Conservation (phyloP, 164 flowering plant genomes). For the Macadamia tetraphylla region DNA sequence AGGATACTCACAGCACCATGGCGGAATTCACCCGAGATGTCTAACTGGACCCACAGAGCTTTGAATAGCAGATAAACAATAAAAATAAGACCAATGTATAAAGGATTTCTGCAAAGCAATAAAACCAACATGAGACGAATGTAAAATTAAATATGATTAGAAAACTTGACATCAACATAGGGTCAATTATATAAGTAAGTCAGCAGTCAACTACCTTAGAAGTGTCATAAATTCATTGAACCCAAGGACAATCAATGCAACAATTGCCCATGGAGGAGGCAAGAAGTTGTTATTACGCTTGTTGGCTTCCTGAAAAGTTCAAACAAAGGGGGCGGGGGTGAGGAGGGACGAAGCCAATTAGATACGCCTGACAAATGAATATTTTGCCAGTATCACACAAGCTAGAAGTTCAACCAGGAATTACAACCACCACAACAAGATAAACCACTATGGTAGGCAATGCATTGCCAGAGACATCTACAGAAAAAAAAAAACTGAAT, state of each 20-base stretch:
- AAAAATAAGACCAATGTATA: conserved; percentile 62
- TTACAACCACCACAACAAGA: not conserved
- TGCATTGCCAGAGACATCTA: not conserved
- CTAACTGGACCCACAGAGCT: conserved; percentile 88
- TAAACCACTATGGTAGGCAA: not conserved
- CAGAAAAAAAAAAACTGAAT: too few relatives aligned
- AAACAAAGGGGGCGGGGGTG: not conserved
- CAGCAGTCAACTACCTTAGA: conserved; percentile 42
- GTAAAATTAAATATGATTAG: not conserved
- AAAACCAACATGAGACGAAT: conserved; percentile 1
- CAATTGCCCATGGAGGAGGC: conserved; percentile 97
- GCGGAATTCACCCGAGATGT: conserved; percentile 73
- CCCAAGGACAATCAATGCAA: conserved; percentile 71
- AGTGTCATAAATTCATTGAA: conserved; percentile 96
- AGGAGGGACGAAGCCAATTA: not conserved
- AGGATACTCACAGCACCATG: conserved; percentile 77
- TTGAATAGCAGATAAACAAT: conserved; percentile 56
- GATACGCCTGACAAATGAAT: not conserved
- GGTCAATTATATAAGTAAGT: not conserved
- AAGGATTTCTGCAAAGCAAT: conserved; percentile 66
- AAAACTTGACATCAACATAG: not conserved
- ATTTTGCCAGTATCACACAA: not conserved
- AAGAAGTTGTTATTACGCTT: conserved; percentile 86
- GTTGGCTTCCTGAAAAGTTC: conserved; percentile 63
- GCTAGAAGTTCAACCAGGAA: too few relatives aligned